Conservation (phyloP, 108 stramenopile species). For the Mediolabrus comicus region DNA sequence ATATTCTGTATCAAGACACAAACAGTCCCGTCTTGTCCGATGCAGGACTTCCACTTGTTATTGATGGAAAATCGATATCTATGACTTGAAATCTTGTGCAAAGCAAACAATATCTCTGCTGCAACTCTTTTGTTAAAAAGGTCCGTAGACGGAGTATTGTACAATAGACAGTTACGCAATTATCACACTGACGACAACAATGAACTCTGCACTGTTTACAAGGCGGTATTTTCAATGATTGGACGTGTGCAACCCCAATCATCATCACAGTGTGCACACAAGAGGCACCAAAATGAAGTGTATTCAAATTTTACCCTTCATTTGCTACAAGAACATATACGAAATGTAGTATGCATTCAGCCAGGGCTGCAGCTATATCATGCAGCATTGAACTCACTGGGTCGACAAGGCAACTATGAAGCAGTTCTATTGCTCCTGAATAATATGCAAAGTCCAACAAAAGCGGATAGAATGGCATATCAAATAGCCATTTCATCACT, state of each 20-base stretch:
- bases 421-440: not conserved
- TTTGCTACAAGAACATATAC: conserved; percentile 26
- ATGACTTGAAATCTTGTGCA: conserved; percentile 29
- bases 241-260: not conserved
- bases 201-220: conserved; percentile 33
- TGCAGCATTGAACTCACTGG: conserved; percentile 21
- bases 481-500: conserved; percentile 45
- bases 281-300: not conserved
- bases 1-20: conserved; percentile 24
- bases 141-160: conserved; percentile 21
- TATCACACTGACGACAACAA: conserved; percentile 6
- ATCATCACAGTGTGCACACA: not conserved
- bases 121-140: conserved; percentile 19
- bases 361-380: conserved; percentile 36
- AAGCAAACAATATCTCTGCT: conserved; percentile 3
- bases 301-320: conserved; percentile 2
- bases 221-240: conserved; percentile 31
- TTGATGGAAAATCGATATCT: conserved; percentile 36
- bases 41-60: not conserved
- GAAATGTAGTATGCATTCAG: conserved; percentile 6
- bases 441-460: not conserved
- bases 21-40: not conserved
- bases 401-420: conserved; percentile 17
- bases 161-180: conserved; percentile 16
- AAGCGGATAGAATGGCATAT: conserved; percentile 27